Evolutionary conservation across 805 yeast genomes (phyloP).

Genomic region (Candida jianshihensis): DNA sequence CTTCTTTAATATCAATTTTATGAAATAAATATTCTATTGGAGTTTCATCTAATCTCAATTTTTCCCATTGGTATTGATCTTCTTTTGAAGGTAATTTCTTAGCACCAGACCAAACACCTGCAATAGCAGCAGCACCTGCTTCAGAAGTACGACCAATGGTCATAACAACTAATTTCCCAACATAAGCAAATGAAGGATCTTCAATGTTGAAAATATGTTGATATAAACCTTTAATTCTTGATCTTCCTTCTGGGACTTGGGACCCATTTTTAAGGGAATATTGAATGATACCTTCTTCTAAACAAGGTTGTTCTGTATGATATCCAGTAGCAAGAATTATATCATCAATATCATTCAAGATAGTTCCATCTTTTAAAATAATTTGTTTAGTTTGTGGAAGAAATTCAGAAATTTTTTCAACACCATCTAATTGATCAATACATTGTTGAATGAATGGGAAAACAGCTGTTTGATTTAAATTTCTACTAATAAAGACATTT

Average conservation of each 20-base stretch:
- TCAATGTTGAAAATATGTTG: constrained; percentile 39
- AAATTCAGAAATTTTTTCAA: constrained; percentile 22
- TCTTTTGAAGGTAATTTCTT: constrained; percentile 31
- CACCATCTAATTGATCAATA: constrained; percentile 20
- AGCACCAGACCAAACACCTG: constrained; percentile 32
- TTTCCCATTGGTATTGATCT: constrained; percentile 33
- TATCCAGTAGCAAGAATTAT: constrained; percentile 39
- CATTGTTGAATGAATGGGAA: constrained; percentile 31
- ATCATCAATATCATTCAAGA: constrained; percentile 28
- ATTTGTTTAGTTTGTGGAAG: constrained; percentile 23
- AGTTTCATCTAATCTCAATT: constrained; percentile 19
- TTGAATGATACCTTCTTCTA: constrained; percentile 19
- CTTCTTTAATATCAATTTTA: constrained; percentile 25
- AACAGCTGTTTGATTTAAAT: constrained; percentile 56
- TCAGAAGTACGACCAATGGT: constrained; percentile 3
- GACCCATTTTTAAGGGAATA: constrained; percentile 21
- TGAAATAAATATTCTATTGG: constrained; percentile 25
- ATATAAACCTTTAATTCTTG: constrained; percentile 36
- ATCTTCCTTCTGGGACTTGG: constrained; percentile 15
- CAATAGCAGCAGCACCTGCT: constrained; percentile 3
- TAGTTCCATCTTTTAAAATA: constrained; percentile 27
- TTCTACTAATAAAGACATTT: constrained; percentile 57
- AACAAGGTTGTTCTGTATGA: constrained; percentile 34
- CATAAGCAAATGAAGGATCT: constrained; percentile 33
- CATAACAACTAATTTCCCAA: constrained; percentile 19